Percentiles rank a stretch among this genome's conserved stretches.
Evolutionary conservation across 495 filamentous ascomycete genomes (phyloP).

Genomic region (Tuber umbilicatum): DNA sequence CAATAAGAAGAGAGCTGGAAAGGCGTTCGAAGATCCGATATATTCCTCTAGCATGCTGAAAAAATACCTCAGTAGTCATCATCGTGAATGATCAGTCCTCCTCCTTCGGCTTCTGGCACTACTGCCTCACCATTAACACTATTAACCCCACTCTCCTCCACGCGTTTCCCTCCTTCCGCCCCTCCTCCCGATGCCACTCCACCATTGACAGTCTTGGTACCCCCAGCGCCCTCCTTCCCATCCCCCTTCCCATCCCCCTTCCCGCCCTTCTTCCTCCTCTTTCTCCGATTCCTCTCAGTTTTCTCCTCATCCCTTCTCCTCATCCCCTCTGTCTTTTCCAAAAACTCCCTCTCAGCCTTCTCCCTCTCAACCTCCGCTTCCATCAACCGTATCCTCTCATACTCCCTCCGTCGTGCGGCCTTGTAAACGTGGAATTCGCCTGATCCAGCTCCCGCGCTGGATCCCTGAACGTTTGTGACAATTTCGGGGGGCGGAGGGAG

Average conservation of each 20-base stretch:
- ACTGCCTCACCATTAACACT: conserved; percentile 26
- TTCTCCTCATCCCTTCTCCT: conserved; percentile 70
- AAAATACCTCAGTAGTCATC: conserved; percentile 45
- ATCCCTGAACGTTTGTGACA: conserved; percentile 91
- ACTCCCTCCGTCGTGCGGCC: conserved; percentile 79
- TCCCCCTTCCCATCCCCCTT: conserved; percentile 49
- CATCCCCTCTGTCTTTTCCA: conserved; percentile 54
- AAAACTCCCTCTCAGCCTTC: conserved; percentile 58
- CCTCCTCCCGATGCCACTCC: neutral
- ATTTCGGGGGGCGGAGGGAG: conserved; percentile 72
- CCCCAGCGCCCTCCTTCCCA: conserved; percentile 37
- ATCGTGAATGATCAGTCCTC: conserved; percentile 62
- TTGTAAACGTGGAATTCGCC: conserved; percentile 99
- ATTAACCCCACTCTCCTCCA: conserved; percentile 20
- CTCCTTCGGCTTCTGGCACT: conserved; percentile 45
- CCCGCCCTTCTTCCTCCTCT: conserved; percentile 61
- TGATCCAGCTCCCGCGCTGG: conserved; percentile 77
- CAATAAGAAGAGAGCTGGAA: neutral
- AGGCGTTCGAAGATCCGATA: neutral
- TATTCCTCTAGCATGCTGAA: neutral
- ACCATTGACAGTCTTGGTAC: conserved; percentile 8
- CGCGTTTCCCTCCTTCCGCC: neutral
- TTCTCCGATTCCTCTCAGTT: conserved; percentile 68
- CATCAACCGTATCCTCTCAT: conserved; percentile 81
- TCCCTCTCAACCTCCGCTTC: conserved; percentile 73